Conservation (phyloP, 768 basidiomycete species). For the Strobilomyces dryophilus region DNA sequence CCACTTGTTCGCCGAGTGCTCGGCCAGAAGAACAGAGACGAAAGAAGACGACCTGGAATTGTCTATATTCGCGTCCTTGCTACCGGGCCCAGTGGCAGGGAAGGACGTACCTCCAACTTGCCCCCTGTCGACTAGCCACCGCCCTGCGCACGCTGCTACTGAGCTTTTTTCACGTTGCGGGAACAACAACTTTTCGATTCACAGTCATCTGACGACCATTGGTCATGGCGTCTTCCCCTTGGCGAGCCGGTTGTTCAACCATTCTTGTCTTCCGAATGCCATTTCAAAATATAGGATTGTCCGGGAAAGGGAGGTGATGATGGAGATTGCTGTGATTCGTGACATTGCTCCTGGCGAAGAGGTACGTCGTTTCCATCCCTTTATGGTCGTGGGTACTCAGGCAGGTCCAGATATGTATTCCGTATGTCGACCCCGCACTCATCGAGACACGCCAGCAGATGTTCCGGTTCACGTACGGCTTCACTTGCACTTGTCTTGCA, state of each 20-base stretch:
- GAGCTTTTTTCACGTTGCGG: slow-evolving; percentile 58
- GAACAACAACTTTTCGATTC: slow-evolving; percentile 80
- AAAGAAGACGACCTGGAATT: slow-evolving; percentile 24
- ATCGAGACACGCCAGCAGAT: slow-evolving; percentile 55
- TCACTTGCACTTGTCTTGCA: slow-evolving; percentile 66
- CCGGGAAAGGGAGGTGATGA: slow-evolving; percentile 36
- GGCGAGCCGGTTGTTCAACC: slow-evolving; percentile 80
- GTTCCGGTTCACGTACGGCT: slow-evolving; percentile 61
- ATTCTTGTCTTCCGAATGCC: slow-evolving; percentile 76
- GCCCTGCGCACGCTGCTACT: slow-evolving; percentile 17
- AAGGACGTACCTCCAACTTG: slow-evolving; percentile 30
- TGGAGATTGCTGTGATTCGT: slow-evolving; percentile 65
- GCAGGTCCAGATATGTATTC: slow-evolving; percentile 54
- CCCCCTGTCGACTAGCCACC: slow-evolving; percentile 26
- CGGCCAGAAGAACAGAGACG: slow-evolving; percentile 8
- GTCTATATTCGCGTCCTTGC: slow-evolving; percentile 39
- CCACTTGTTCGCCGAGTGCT: slow-evolving; percentile 48
- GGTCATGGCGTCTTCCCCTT: slow-evolving; percentile 75
- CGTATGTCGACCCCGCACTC: slow-evolving; percentile 78
- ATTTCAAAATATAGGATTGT: slow-evolving; percentile 54
- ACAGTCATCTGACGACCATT: slow-evolving; percentile 64
- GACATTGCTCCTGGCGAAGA: slow-evolving; percentile 59
- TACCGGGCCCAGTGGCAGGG: slow-evolving; percentile 37
- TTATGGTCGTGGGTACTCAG: background rate
- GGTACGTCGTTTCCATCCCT: slow-evolving; percentile 35